Base-by-base conservation (phyloP, 1,139 yeast species). In the Hansenula sp. region DNA sequence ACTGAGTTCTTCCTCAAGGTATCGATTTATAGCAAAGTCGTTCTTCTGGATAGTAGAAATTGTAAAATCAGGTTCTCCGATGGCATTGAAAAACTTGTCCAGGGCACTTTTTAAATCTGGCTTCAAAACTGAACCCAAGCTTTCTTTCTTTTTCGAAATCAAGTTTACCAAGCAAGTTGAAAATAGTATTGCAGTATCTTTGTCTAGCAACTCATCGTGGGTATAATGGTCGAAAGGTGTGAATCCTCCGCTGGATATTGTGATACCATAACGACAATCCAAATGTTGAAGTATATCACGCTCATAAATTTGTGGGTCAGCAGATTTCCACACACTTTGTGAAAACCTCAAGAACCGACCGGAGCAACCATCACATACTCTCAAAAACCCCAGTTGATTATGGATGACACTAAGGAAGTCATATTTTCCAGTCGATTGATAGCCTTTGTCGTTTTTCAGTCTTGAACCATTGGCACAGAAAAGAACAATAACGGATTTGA, bases 181-280 rank as follows among this genome's bases (percentile, higher is more conserved):
- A 27, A 90, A 64, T 29, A 72, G 74, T 9, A 74, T 49, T 0
- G 95, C 88, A 35, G 82, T 77, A 1, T 66, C 66, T 33, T 68
- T 66, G 13, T 66, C 67, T 56, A 83, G 65, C 6, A 61, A 60
- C 2, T 54, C 58, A 1, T 77, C 67, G 2, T 65, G 64, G 0
- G 95, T 79, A 16, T 70, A 72, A 58, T 91, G 98, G 49, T 86
- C 84, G 34, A 68, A 73, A 0, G 96, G 90, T 5, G 70, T 68
- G 51, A 77, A 79, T 7, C 71, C 71, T 18, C 81, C 89, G 19
- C 79, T 71, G 1, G 81, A 69, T 3, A 89, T 67, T 2, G 72
- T 68, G 46, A 87, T 73, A 36, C 88, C 95, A 56, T 84, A 89
- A 12, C 88, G 73, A 60, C 99, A 93, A 49, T 81, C 74, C 19